These are phyloP conservation scores for Neodidymelliopsis sp. DNA, from an alignment of 2,329 filamentous ascomycete species.

Conservation along the genomic window DNA sequence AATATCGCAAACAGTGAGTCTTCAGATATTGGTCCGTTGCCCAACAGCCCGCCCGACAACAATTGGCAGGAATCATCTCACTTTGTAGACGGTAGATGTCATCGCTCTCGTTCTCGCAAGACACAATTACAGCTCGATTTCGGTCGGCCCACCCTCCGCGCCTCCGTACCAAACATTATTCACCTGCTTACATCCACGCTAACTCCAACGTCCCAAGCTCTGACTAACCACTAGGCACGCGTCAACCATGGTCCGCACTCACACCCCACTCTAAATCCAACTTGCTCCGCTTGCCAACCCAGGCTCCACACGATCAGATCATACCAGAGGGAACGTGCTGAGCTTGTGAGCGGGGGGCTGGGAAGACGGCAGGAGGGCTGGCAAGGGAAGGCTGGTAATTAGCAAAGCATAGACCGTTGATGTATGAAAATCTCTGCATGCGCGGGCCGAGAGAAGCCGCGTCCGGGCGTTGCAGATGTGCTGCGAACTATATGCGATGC, in stretches of 20 bases:
- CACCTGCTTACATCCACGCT: slow-evolving; percentile 20
- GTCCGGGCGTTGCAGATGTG: slow-evolving; percentile 16
- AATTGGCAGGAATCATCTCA: background rate
- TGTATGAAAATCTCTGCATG: slow-evolving; percentile 35
- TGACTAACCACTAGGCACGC: slow-evolving; percentile 21
- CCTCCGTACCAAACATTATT: slow-evolving; percentile 22
- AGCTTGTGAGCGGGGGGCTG: slow-evolving; percentile 20
- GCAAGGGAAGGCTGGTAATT: slow-evolving; percentile 16
- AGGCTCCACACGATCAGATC: slow-evolving; percentile 19
- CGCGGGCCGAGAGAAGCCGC: slow-evolving; percentile 30
- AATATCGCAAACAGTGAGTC: background rate
- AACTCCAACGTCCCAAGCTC: slow-evolving; percentile 10
- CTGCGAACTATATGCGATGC: slow-evolving; percentile 17
- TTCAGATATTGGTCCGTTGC: too few relatives aligned
- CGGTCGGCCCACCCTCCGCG: slow-evolving; percentile 21
- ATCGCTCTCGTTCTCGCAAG: background rate
- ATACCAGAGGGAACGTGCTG: slow-evolving; percentile 25
- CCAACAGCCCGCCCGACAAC: background rate
- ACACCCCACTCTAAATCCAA: slow-evolving; percentile 8
- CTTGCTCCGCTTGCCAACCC: slow-evolving; percentile 1
- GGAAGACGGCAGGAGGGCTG: slow-evolving; percentile 9
- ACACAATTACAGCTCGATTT: slow-evolving; percentile 6
- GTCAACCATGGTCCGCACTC: slow-evolving; percentile 27
- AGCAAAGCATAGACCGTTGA: slow-evolving; percentile 14
- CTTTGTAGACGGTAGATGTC: background rate